Conservation (phyloP, 2,329 filamentous ascomycete genomes). For the Stachybotrys echinatus region DNA sequence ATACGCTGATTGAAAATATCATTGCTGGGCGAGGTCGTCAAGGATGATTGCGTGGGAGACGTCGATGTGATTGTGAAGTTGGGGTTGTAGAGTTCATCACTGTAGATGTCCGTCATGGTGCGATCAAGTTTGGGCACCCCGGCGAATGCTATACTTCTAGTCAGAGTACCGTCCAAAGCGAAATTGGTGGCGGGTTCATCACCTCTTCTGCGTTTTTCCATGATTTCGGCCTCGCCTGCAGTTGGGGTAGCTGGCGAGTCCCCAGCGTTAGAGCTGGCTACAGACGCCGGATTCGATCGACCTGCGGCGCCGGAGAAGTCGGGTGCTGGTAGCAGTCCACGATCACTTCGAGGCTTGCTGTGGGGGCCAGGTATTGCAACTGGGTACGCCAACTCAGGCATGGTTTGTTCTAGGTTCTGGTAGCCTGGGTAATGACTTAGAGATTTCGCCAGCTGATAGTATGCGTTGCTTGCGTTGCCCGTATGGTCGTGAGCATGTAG, state of each 20-base stretch:
- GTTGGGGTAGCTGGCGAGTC: slow-evolving; percentile 57
- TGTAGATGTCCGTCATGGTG: slow-evolving; percentile 80
- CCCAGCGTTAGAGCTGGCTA: slow-evolving; percentile 51
- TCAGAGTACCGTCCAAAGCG: slow-evolving; percentile 36
- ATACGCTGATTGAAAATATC: slow-evolving; percentile 70
- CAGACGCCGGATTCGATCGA: slow-evolving; percentile 47
- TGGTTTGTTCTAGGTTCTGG: slow-evolving; percentile 29
- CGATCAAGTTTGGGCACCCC: slow-evolving; percentile 72
- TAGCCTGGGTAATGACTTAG: slow-evolving; percentile 38
- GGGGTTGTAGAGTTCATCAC: slow-evolving; percentile 80
- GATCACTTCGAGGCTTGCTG: slow-evolving; percentile 32
- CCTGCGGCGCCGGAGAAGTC: slow-evolving; percentile 36
- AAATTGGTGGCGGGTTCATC: slow-evolving; percentile 21
- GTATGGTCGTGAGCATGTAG: slow-evolving; percentile 23
- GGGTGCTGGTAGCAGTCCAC: slow-evolving; percentile 37
- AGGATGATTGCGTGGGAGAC: slow-evolving; percentile 40
- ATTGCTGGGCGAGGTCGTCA: slow-evolving; percentile 43
- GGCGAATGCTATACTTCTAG: slow-evolving; percentile 32
- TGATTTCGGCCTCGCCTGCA: slow-evolving; percentile 41
- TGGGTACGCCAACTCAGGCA: slow-evolving; percentile 34
- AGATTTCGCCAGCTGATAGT: slow-evolving; percentile 43
- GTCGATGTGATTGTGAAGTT: slow-evolving; percentile 55
- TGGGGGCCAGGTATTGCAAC: slow-evolving; percentile 29
- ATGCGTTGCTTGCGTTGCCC: slow-evolving; percentile 25
- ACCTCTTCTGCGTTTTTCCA: slow-evolving; percentile 50